Conservation (phyloP, 257 asterid species). For the Rhazya stricta region DNA sequence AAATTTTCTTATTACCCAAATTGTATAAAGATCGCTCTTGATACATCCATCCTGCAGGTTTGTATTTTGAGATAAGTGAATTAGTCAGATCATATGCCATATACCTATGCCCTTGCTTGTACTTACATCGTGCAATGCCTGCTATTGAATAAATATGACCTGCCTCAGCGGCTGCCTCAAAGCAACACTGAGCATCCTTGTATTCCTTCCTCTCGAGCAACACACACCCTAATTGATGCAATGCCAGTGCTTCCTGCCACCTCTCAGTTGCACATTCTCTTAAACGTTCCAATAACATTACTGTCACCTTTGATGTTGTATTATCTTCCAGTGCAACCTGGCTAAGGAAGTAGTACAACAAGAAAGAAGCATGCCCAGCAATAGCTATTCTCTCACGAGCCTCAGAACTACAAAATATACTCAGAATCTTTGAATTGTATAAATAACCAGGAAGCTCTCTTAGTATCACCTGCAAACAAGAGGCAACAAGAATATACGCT, state of each 20-base stretch:
- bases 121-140: constrained; percentile 42
- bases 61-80: constrained; percentile 27
- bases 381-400: constrained; percentile 33
- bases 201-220: constrained; percentile 37
- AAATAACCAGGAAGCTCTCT: constrained; percentile 43
- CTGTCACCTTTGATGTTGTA: constrained; percentile 36
- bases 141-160: constrained; percentile 43
- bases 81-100: constrained; percentile 33
- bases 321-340: constrained; percentile 43
- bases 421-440: constrained; percentile 36
- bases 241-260: constrained; percentile 42
- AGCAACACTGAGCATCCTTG: constrained; percentile 35
- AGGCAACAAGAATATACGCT: constrained; percentile 36
- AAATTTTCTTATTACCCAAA: constrained; percentile 35
- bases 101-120: constrained; percentile 37
- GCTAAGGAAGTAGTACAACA: constrained; percentile 45
- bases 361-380: constrained; percentile 43
- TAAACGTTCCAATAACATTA: constrained; percentile 38
- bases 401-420: constrained; percentile 38
- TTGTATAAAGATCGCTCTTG: constrained; percentile 45
- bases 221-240: constrained; percentile 45
- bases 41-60: constrained; percentile 47
- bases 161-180: constrained; percentile 37
- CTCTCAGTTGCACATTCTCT: constrained; percentile 42
- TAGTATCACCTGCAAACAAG: constrained; percentile 47